Percentiles rank a stretch among this genome's conserved stretches.
phyloP scores from a whole-genome alignment of 202 grass and related monocot genomes.

The Zoysia matrella region DNA sequence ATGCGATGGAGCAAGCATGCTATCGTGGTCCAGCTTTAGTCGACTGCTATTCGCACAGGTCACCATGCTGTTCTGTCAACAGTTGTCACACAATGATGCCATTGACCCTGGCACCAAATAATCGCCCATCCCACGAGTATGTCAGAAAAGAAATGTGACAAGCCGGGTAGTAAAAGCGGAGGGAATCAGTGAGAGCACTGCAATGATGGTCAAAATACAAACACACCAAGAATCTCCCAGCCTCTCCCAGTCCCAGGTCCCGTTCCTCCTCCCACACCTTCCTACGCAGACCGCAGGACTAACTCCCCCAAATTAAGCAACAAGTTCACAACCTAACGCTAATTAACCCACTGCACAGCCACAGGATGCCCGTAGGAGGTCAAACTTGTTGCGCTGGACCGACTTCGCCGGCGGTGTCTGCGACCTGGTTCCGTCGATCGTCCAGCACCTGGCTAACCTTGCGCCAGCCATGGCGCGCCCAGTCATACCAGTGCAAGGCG shows the following conservation, averaged over 20 bases:
- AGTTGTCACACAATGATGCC: not conserved
- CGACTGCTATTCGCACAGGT: not conserved
- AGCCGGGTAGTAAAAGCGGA: too few relatives aligned
- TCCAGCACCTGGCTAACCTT: conserved; percentile 33
- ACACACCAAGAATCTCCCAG: not conserved
- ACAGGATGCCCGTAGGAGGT: not conserved
- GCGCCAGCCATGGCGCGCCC: not conserved
- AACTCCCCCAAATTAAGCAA: too few relatives aligned
- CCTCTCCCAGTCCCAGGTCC: too few relatives aligned
- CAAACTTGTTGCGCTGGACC: conserved; percentile 14
- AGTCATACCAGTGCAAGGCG: conserved; percentile 66
- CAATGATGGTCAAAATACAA: conserved; percentile 51
- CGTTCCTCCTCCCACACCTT: not conserved
- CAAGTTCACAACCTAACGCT: too few relatives aligned
- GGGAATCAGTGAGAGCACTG: conserved; percentile 30
- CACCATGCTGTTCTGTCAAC: not conserved
- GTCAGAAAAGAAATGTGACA: conserved; percentile 21
- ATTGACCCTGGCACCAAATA: not conserved
- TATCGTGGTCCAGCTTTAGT: too few relatives aligned
- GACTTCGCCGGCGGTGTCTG: not conserved
- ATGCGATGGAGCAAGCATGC: too few relatives aligned
- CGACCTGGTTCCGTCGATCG: conserved; percentile 51
- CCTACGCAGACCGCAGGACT: not conserved
- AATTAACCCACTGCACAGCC: too few relatives aligned
- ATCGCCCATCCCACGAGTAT: not conserved